Conservation (phyloP, 108 stramenopile genomes). For the Chaetoceros tenuissimus region DNA sequence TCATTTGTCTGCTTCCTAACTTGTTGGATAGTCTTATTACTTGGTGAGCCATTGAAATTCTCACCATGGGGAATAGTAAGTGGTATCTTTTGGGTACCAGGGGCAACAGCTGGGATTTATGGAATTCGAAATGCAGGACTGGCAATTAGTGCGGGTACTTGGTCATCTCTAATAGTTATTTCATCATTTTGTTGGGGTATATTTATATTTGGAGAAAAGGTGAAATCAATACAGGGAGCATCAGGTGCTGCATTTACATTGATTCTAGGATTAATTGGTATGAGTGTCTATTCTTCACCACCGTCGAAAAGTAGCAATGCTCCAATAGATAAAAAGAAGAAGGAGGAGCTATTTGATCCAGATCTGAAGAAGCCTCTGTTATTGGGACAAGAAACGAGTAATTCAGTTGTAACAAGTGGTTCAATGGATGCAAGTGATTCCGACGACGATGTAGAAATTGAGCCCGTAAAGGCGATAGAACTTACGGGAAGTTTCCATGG, state of each 20-base stretch:
- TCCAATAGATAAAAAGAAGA: no score
- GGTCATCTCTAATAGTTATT: slow-evolving; percentile 58
- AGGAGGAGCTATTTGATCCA: no score
- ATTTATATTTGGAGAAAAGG: slow-evolving; percentile 59
- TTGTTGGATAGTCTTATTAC: neutral
- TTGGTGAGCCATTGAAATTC: neutral
- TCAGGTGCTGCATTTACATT: slow-evolving; percentile 20
- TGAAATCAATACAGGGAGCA: slow-evolving; percentile 20
- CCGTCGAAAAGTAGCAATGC: slow-evolving; percentile 20
- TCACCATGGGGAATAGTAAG: slow-evolving; percentile 11
- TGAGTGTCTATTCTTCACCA: slow-evolving; percentile 25
- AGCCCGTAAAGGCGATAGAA: no score
- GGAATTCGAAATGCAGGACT: slow-evolving; percentile 64
- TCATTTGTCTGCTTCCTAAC: neutral
- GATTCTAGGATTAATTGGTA: slow-evolving; percentile 35
- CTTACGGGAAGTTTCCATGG: no score
- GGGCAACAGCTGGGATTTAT: slow-evolving; percentile 39
- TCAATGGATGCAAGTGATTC: no score
- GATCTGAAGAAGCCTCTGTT: no score
- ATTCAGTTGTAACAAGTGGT: no score
- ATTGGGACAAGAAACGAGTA: no score
- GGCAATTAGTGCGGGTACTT: slow-evolving; percentile 59
- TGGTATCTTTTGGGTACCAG: slow-evolving; percentile 68
- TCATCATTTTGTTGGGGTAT: slow-evolving; percentile 58
- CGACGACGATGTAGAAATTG: no score